Conservation (phyloP, 2,329 filamentous ascomycete genomes). For the Coniochaeta hoffmannii region DNA sequence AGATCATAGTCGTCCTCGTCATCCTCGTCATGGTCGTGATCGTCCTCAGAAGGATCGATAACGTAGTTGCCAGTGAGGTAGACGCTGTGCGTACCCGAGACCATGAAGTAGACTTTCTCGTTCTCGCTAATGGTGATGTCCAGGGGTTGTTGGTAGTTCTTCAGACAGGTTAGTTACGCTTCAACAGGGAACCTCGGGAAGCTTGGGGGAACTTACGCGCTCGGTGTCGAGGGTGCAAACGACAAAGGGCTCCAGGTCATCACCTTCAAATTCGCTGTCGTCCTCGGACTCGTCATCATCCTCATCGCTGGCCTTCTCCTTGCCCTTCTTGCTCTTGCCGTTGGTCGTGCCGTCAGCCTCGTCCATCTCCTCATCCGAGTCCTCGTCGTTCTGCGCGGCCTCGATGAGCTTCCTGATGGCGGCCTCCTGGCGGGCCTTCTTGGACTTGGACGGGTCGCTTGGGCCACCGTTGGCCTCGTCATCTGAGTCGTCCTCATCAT, state of each 20-base stretch:
- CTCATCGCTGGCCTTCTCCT: slow-evolving; percentile 58
- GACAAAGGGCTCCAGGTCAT: slow-evolving; percentile 80
- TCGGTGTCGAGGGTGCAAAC: slow-evolving; percentile 92
- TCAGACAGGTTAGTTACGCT: slow-evolving; percentile 3
- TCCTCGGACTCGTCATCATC: slow-evolving; percentile 54
- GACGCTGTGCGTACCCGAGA: slow-evolving; percentile 81
- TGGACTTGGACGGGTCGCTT: slow-evolving; percentile 83
- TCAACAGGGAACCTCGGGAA: slow-evolving; percentile 1
- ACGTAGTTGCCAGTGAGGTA: slow-evolving; percentile 97
- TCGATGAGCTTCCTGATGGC: slow-evolving; percentile 72
- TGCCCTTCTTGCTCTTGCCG: slow-evolving; percentile 60
- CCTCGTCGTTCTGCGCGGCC: slow-evolving; percentile 49
- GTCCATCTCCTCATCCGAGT: slow-evolving; percentile 65
- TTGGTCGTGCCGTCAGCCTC: slow-evolving; percentile 49
- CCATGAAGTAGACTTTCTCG: slow-evolving; percentile 88
- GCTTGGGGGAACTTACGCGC: slow-evolving; percentile 55
- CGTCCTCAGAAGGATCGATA: slow-evolving; percentile 58
- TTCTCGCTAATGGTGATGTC: slow-evolving; percentile 86
- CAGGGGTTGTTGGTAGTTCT: slow-evolving; percentile 93
- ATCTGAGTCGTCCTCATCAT: slow-evolving; percentile 43
- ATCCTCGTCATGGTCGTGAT: slow-evolving; percentile 56
- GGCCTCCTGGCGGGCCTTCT: slow-evolving; percentile 75
- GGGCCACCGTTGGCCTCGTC: slow-evolving; percentile 81
- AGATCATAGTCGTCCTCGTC: slow-evolving; percentile 74
- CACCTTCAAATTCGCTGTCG: slow-evolving; percentile 53